Conservation (phyloP, 305 asterid species). For the Salvia sclarea region DNA sequence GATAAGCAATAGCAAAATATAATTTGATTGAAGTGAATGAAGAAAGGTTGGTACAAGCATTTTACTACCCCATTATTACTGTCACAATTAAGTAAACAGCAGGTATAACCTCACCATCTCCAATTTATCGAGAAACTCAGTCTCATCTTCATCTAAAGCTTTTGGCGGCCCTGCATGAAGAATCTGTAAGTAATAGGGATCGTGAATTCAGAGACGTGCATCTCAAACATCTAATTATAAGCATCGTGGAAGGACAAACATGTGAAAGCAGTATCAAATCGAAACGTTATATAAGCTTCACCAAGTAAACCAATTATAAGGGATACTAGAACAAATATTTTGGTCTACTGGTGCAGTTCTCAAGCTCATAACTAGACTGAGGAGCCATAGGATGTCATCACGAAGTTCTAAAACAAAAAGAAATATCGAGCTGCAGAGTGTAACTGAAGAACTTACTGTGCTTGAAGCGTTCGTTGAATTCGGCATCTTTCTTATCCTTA, state of each 20-base stretch:
- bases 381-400: not conserved
- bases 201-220: conserved; percentile 17
- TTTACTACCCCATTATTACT: not conserved
- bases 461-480: conserved; percentile 87
- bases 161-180: conserved; percentile 81
- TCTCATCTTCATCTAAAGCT: conserved; percentile 96
- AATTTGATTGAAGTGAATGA: conserved; percentile 3
- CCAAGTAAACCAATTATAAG: conserved; percentile 7
- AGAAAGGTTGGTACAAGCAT: conserved; percentile 18
- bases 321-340: not conserved
- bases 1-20: conserved; percentile 19
- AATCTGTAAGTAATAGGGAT: conserved; percentile 3
- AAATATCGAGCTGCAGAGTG: conserved; percentile 8
- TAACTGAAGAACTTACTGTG: conserved; percentile 57
- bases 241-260: conserved; percentile 15
- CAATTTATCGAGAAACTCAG: conserved; percentile 79
- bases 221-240: conserved; percentile 6
- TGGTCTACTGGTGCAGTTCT: conserved; percentile 13
- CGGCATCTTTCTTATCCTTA: conserved; percentile 88
- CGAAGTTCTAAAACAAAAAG: not conserved
- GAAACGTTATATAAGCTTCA: not conserved
- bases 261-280: not conserved
- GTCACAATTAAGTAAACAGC: conserved; percentile 8
- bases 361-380: conserved; percentile 11
- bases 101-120: conserved; percentile 60